A percentile compares a stretch with the other conserved stretches of the same genome.
phyloP scores from a whole-genome alignment of 2,329 filamentous ascomycete genomes.

The Fusarium acutatum region DNA sequence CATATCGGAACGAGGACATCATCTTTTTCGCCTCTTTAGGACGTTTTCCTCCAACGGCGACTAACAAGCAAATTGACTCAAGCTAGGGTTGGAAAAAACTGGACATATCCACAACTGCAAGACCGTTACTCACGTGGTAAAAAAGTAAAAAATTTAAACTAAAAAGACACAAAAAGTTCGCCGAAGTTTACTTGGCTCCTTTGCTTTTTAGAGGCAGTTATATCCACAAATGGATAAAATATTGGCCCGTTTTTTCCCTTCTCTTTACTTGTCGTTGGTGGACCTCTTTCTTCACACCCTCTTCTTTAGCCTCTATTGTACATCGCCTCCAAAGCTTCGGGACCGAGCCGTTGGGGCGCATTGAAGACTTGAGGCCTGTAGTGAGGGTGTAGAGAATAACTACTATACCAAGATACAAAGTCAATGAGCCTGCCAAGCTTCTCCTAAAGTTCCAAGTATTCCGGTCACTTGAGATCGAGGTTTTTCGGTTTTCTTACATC shows the following conservation, averaged over 20 bases:
- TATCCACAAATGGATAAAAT: neutral
- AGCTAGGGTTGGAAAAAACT: neutral
- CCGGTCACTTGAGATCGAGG: neutral
- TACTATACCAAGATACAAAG: too few relatives aligned
- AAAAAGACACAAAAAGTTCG: neutral
- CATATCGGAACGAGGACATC: too few relatives aligned
- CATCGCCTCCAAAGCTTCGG: neutral
- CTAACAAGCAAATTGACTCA: neutral
- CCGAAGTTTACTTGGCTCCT: neutral
- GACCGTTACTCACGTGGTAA: conserved; percentile 22
- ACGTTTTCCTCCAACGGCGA: neutral
- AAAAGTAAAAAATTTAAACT: neutral
- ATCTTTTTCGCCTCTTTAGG: neutral
- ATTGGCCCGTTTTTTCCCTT: too few relatives aligned
- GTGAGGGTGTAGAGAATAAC: neutral
- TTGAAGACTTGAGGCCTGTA: neutral
- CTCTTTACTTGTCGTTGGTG: neutral
- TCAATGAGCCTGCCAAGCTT: neutral
- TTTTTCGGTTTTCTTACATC: neutral
- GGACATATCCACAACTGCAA: neutral
- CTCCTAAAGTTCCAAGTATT: neutral
- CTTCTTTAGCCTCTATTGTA: neutral
- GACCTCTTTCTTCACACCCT: conserved; percentile 12
- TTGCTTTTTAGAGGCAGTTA: neutral
- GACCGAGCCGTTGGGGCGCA: neutral